These are phyloP conservation scores for Leishmania braziliensis DNA, from an alignment of 208 protist genomes.

Conservation along the genomic window DNA sequence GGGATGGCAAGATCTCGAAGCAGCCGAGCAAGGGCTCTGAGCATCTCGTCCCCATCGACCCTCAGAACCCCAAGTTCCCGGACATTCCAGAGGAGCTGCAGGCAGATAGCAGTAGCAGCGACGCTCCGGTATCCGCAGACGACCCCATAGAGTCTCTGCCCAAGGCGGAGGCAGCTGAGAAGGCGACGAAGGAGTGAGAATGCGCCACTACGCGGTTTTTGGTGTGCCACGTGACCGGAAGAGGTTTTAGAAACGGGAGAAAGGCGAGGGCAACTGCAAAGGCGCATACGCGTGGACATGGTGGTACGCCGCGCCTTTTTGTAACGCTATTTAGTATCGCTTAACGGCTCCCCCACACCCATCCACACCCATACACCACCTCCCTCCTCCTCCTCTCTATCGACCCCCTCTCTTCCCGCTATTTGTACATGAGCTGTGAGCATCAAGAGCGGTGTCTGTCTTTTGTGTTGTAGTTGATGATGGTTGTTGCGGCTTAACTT, in stretches of 20 bases:
- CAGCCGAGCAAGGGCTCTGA: constrained; percentile 66
- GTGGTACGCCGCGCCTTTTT: not conserved
- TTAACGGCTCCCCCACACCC: not conserved
- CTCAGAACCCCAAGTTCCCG: constrained; percentile 83
- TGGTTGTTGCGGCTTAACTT: not conserved
- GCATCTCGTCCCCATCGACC: constrained; percentile 59
- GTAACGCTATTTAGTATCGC: not conserved
- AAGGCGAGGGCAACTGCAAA: not conserved
- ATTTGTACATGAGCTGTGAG: not conserved
- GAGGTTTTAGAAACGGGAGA: not conserved
- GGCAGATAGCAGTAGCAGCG: constrained; percentile 16
- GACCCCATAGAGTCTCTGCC: not conserved
- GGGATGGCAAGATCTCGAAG: constrained; percentile 76
- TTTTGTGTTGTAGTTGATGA: not conserved
- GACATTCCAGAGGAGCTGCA: constrained; percentile 87
- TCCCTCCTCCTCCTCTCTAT: not conserved
- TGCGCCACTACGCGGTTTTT: not conserved
- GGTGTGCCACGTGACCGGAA: not conserved
- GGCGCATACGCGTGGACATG: not conserved
- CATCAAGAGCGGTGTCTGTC: not conserved
- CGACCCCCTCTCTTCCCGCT: not conserved
- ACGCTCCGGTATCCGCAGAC: constrained; percentile 4
- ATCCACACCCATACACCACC: not conserved
- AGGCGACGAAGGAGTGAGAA: constrained; percentile 4
- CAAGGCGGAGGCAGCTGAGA: not conserved